Conservation (phyloP, 192 early-diverging fungal species). For the Coemansia sp. region DNA sequence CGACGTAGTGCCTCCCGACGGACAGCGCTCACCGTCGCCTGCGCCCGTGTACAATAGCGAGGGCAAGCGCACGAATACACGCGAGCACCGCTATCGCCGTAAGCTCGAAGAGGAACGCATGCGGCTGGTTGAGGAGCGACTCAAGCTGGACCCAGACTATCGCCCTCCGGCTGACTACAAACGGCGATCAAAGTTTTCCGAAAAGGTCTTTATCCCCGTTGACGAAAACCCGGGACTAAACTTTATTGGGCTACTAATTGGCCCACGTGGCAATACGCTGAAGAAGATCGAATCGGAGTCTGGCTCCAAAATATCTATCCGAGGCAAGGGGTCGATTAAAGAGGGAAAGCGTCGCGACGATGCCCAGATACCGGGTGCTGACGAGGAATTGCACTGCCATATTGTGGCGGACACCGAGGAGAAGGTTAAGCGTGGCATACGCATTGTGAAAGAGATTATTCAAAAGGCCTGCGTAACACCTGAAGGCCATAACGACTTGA, state of each 20-base stretch:
- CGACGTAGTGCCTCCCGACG: constrained; percentile 72
- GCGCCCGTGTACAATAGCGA: constrained; percentile 88
- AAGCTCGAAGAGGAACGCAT: constrained; percentile 93
- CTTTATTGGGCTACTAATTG: constrained; percentile 95
- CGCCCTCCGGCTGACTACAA: constrained; percentile 91
- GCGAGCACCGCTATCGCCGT: constrained; percentile 87
- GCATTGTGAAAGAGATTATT: constrained; percentile 89
- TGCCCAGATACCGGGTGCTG: constrained; percentile 60
- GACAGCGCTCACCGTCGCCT: constrained; percentile 89
- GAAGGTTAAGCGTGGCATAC: constrained; percentile 80
- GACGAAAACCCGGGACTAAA: constrained; percentile 96
- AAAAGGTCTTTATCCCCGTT: constrained; percentile 94
- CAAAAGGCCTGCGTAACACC: constrained; percentile 89
- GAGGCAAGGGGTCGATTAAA: constrained; percentile 94
- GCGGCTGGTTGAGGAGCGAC: constrained; percentile 75
- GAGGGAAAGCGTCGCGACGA: constrained; percentile 79
- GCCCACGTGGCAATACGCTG: constrained; percentile 94
- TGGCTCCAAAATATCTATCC: constrained; percentile 94
- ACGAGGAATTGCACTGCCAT: constrained; percentile 88
- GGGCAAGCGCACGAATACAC: constrained; percentile 94
- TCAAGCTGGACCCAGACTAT: constrained; percentile 75
- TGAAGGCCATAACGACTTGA: constrained; percentile 93
- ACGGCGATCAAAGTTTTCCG: constrained; percentile 72
- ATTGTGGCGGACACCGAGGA: constrained; percentile 87
- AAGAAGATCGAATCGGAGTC: constrained; percentile 95